Base-by-base conservation (phyloP, 495 filamentous ascomycete genomes). In the Massariosphaeria phaeospora region DNA sequence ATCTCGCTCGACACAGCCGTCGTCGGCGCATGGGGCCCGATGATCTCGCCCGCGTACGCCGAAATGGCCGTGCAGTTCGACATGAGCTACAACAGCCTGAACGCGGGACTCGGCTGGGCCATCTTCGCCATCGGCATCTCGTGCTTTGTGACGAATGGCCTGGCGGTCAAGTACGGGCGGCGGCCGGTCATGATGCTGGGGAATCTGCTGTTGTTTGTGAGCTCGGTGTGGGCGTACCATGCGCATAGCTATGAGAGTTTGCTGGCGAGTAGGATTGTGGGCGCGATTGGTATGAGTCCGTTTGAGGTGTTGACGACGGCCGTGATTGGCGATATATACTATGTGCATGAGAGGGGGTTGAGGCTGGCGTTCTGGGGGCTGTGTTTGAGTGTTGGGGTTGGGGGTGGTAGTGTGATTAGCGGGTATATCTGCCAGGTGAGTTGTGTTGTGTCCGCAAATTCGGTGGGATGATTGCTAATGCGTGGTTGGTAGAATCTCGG, bases 361-460 rank as follows among this genome's bases (percentile, higher is more conserved):
- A 61, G 44, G 24, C 62, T 24, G 43, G 64, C 39, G 45, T 59
- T 46, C 44, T 75, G 43, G 73, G 72, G 64, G 3, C 60, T 67
- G n/a, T 74, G 73, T 42, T 59, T 75, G 9, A 67, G 70, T 0
- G 64, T 67, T 6, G 70, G 70, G 5, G 73, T 75, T 39, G 71
- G 72, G 69, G 50, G 55, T 10, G 55, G 55, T 1, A 60, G 63
- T 24, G 52, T 47, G 20, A 59, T 59, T 17, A 42, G 33, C 11
- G 55, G 57, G 44, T 60, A 60, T 17, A 54, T 60, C 27, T 54
- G 54, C 13, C 40, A 59, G 46, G 54, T 57, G 6, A 12, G 9
- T 26, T 17, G 11, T 34, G 5, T 5, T 8, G n/a, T 29, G 12
- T n/a, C 8, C n/a, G n/a, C n/a, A n/a, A n/a, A n/a, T 15, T 38